Base-by-base conservation (phyloP, 257 asterid species). In the Henckelia pumila region DNA sequence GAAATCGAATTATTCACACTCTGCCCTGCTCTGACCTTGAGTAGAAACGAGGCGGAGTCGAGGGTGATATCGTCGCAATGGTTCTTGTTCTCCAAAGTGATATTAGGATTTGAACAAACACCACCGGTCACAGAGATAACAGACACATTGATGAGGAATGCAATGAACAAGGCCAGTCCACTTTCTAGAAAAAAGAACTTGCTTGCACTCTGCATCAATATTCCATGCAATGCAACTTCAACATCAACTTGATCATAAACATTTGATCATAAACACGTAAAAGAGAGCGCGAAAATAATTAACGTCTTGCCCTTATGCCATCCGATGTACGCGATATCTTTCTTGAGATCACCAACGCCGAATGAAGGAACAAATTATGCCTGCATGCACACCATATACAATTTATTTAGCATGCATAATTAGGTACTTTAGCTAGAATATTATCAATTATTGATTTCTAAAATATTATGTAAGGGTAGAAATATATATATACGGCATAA, bases 291-390 rank as follows among this genome's bases (percentile, higher is more conserved):
- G 25, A 13, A n/a, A n/a, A n/a, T n/a, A n/a, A 59, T 25, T 59
- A n/a, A n/a, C n/a, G n/a, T 24, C 77, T 73, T 59, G 63, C 77
- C 72, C 68, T 73, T 66, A 73, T 66, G 23, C 73, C 69, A 23
- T 52, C 63, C 23, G 22, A n/a, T 0, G 73, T 30, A 26, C 64
- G 59, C 6, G 52, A 7, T 7, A 67, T 60, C 68, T 73, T 73
- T 52, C 73, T 59, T 30, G 77, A 73, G 28, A 59, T 59, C 33
- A 73, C 77, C 25, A 73, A 25, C 11, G 77, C 73, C 13, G 77
- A 73, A 26, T 73, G 77, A 59, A 73, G 69, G 13, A 59, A 73
- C 2, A 73, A 66, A 20, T 73, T 73, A 58, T 73, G 77, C 77
- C 77, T 73, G 77, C 77, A 28, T 73, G 77, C 77, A 28, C 30